Evolutionary conservation across 352 stramenopile species (phyloP).

Genomic region (Blastocystis hominis): DNA sequence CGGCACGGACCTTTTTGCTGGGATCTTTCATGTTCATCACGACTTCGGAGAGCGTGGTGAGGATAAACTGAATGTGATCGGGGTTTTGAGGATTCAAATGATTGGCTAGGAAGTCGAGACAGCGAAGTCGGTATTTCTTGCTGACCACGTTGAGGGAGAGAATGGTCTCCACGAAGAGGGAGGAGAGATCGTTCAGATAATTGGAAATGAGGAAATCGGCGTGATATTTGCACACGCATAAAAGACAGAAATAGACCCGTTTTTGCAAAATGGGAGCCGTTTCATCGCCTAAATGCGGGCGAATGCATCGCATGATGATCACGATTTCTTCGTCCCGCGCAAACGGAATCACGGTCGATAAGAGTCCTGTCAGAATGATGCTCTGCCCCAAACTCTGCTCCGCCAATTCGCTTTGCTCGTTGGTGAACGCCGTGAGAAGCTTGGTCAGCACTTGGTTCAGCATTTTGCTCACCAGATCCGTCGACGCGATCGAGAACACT

Average conservation of each 20-base stretch:
- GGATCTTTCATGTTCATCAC: conserved; percentile 59
- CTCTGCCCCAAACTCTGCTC: not conserved
- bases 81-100: not conserved
- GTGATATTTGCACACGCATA: conserved; percentile 42
- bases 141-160: conserved; percentile 24
- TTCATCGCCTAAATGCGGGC: conserved; percentile 12
- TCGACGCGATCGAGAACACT: not conserved
- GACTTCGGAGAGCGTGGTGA: conserved; percentile 45
- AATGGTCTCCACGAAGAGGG: conserved; percentile 23
- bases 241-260: conserved; percentile 39
- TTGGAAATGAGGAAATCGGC: not conserved
- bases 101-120: not conserved
- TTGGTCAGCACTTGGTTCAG: conserved; percentile 27
- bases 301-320: conserved; percentile 26
- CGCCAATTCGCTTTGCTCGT: not conserved
- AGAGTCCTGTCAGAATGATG: conserved; percentile 38
- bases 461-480: conserved; percentile 14
- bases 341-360: conserved; percentile 50
- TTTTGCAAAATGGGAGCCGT: conserved; percentile 18
- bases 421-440: conserved; percentile 2
- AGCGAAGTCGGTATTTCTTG: conserved; percentile 38
- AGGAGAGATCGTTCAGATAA: not conserved
- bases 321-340: conserved; percentile 29
- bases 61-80: conserved; percentile 24
- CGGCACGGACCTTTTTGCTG: conserved; percentile 56